Conservation (phyloP, 1,284 basidiomycete genomes). For the Hemileia vastatrix region DNA sequence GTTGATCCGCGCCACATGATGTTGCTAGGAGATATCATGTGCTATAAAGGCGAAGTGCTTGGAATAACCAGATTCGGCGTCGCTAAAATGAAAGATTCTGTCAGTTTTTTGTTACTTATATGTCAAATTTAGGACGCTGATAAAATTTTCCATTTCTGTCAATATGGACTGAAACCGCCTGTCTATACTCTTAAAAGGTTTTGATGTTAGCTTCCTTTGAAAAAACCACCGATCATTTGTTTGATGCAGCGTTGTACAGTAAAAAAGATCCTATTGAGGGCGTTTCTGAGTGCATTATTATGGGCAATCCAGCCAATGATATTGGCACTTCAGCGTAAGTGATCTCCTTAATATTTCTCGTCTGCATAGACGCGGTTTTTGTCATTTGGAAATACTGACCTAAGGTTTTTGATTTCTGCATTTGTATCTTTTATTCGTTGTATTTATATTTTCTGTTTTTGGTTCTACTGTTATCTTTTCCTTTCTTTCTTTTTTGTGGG, state of each 20-base stretch:
- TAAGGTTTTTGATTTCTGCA: no score
- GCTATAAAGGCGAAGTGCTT: conserved; percentile 96
- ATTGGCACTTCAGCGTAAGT: conserved; percentile 88
- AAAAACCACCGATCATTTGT: conserved; percentile 98
- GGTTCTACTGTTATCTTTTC: neutral
- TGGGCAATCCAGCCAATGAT: conserved; percentile 93
- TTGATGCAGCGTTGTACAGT: conserved; percentile 91
- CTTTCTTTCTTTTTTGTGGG: neutral
- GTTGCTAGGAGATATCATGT: conserved; percentile 97
- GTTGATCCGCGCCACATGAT: conserved; percentile 99
- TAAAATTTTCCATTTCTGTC: no score
- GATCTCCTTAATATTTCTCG: no score
- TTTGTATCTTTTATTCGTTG: neutral
- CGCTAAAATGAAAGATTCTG: conserved; percentile 99
- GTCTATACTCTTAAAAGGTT: conserved; percentile 1
- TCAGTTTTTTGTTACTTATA: conserved; percentile 42
- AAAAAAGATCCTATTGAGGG: conserved; percentile 92
- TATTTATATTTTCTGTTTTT: neutral
- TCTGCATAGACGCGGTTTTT: no score
- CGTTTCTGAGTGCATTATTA: conserved; percentile 98
- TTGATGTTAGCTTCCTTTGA: conserved; percentile 99
- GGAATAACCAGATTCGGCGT: conserved; percentile 99
- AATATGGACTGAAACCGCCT: no score
- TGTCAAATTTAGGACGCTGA: neutral
- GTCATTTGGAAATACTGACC: no score